Conservation (phyloP, 495 filamentous ascomycete species). For the Podospora bellae-mahoneyi region DNA sequence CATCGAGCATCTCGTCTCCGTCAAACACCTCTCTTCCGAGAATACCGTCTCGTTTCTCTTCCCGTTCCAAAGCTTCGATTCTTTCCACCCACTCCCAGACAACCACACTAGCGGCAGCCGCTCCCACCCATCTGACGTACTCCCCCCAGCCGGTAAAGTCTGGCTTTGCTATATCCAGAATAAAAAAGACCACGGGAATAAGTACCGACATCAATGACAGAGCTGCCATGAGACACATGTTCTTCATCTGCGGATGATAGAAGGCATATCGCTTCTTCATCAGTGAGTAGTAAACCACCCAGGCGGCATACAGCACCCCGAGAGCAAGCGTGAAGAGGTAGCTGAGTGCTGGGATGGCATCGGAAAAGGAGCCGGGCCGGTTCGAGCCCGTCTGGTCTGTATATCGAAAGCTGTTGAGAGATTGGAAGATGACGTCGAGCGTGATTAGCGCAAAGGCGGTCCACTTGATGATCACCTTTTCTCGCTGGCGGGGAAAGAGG, state of each 20-base stretch:
- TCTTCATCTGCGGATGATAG: conserved; percentile 88
- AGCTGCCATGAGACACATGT: conserved; percentile 79
- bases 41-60: conserved; percentile 94
- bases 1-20: conserved; percentile 91
- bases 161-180: conserved; percentile 84
- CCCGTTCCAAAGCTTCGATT: conserved; percentile 93
- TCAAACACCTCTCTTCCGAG: conserved; percentile 93
- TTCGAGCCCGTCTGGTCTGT: conserved; percentile 46
- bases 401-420: conserved; percentile 79
- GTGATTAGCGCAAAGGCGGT: conserved; percentile 89
- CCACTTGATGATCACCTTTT: conserved; percentile 99
- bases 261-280: conserved; percentile 92
- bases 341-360: conserved; percentile 87
- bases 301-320: conserved; percentile 85
- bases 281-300: conserved; percentile 92
- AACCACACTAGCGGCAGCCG: conserved; percentile 90
- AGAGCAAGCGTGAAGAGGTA: conserved; percentile 91
- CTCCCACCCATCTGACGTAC: conserved; percentile 96
- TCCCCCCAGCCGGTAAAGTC: conserved; percentile 93
- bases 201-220: conserved; percentile 76
- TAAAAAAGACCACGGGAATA: conserved; percentile 93
- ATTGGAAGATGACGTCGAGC: conserved; percentile 82
- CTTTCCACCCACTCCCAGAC: conserved; percentile 99
- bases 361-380: conserved; percentile 69
- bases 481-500: conserved; percentile 91